Base-by-base conservation (phyloP, 805 yeast species). In the Wickerhamomyces canadensis region DNA sequence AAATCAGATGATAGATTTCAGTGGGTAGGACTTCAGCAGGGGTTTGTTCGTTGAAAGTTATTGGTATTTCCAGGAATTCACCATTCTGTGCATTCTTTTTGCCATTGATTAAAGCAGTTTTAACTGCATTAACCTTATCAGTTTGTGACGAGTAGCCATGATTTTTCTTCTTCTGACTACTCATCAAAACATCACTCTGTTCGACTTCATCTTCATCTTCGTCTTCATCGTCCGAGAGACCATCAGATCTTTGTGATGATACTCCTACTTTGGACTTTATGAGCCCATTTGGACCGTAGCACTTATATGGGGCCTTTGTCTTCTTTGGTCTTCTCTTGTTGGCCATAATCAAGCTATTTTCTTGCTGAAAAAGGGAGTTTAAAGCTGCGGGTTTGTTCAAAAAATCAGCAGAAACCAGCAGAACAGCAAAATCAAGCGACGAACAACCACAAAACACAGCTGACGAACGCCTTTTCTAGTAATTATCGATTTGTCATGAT, bases 251-350 rank as follows among this genome's bases (percentile, higher is more conserved):
- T 34, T 10, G 34, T 6, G 18, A 14, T 8, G 10, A 11, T 29
- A 12, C 9, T n/a, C 27, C 6, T 6, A 6, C 15, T 14, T 8
- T 13, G 17, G 7, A 6, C 30, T 49, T 45, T 10, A 52, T 51
- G 22, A 46, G 49, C 7, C 45, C 53, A 8, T 67, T 68, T 9
- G 72, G 76, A 8, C 74, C 87, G 57, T 85, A 86, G 58, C 80
- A 74, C 59, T 78, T 72, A 62, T 84, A 88, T 6, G 89, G 88
- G 38, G 88, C 87, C 44, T 80, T 78, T 33, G 73, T 67, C 68
- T 88, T 83, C 68, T 82, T 83, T 10, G 96, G 88, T 57, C 97
- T 73, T 53, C 89, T 64, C 60, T 87, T 88, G 62, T 88, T 88
- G 24, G 88, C 96, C 80, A 88, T 88, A 8, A 15, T 37, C 24